A percentile compares a stretch with the other conserved stretches of the same genome.
These are phyloP conservation scores for Alternaria triticina DNA, from an alignment of 2,329 filamentous ascomycete genomes.

Conservation along the genomic window DNA sequence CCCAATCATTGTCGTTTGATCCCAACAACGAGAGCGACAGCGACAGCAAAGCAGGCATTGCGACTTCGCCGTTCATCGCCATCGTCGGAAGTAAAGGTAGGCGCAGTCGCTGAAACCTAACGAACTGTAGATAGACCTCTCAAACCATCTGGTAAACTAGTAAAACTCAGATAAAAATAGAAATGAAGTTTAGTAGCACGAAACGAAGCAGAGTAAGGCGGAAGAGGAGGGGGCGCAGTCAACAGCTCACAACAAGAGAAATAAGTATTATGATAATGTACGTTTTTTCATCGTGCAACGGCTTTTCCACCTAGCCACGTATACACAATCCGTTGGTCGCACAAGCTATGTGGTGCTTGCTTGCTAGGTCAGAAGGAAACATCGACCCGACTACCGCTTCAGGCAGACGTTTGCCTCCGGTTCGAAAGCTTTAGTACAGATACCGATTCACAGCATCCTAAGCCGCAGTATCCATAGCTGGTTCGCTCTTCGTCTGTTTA, in stretches of 20 bases:
- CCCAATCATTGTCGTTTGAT: constrained; percentile 7
- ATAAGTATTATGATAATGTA: constrained; percentile 1
- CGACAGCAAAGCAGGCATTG: constrained; percentile 10
- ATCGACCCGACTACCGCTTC: neutral
- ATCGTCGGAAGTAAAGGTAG: neutral
- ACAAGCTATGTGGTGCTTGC: neutral
- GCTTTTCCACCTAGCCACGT: neutral
- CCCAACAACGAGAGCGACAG: neutral
- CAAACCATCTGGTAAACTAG: neutral
- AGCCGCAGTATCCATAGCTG: constrained; percentile 33
- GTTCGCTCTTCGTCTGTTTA: constrained; percentile 43
- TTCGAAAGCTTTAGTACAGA: neutral
- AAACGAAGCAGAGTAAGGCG: neutral
- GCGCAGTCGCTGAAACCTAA: neutral
- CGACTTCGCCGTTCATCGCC: neutral
- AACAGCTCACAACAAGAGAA: neutral
- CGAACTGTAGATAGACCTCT: neutral
- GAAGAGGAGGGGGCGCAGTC: neutral
- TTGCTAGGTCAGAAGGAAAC: neutral
- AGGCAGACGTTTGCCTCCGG: too few relatives aligned
- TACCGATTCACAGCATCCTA: constrained; percentile 20
- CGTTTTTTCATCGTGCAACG: neutral
- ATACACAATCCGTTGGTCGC: neutral
- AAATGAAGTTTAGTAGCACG: neutral
- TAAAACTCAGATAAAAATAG: neutral